These are phyloP conservation scores for Chenopodium quinoa DNA, from an alignment of 148 eudicot genomes.

Conservation along the genomic window DNA sequence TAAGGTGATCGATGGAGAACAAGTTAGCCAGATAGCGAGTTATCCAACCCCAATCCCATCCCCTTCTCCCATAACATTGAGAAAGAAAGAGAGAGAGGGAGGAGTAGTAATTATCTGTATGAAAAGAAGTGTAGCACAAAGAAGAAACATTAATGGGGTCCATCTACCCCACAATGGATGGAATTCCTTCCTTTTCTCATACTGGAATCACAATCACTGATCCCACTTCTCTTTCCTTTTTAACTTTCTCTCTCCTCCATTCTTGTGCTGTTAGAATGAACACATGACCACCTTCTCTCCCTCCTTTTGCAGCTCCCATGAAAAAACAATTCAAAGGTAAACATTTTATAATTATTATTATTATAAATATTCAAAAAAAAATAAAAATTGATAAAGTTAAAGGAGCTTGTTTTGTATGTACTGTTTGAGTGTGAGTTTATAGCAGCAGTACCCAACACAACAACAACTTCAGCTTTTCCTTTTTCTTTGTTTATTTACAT, in stretches of 20 bases:
- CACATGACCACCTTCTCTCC: slow-evolving; percentile 17
- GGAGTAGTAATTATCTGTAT: slow-evolving; percentile 11
- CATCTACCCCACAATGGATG: slow-evolving; percentile 13
- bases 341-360: too few relatives aligned
- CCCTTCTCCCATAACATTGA: too few relatives aligned
- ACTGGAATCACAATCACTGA: slow-evolving; percentile 27
- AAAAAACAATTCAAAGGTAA: not conserved
- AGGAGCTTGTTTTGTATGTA: not conserved
- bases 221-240: slow-evolving; percentile 7
- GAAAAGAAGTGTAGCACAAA: slow-evolving; percentile 29
- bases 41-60: too few relatives aligned
- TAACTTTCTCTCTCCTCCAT: not conserved
- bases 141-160: slow-evolving; percentile 24
- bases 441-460: not conserved
- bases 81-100: too few relatives aligned
- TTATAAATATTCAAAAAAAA: not conserved
- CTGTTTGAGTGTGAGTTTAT: slow-evolving; percentile 15
- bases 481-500: slow-evolving; percentile 12
- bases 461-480: slow-evolving; percentile 16
- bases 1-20: not conserved
- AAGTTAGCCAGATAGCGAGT: not conserved
- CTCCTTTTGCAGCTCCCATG: slow-evolving; percentile 11
- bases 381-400: not conserved
- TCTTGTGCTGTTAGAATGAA: slow-evolving; percentile 9
- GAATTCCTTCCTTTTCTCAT: not conserved